Base-by-base conservation (phyloP, 2,329 filamentous ascomycete species). In the Aspergillus viridinutans region DNA sequence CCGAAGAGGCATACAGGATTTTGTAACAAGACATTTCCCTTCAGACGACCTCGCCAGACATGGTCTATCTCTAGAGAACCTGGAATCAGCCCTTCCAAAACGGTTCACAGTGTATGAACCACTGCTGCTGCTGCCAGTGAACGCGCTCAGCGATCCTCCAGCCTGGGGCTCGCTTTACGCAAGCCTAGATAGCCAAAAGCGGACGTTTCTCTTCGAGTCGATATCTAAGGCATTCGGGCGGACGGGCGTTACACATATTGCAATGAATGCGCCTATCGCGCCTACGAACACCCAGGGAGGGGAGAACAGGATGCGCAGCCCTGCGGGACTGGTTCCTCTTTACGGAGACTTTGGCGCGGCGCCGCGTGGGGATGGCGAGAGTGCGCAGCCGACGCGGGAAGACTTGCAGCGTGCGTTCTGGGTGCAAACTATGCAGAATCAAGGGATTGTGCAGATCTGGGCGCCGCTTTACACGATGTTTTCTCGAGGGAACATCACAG, bases 381-480 rank as follows among this genome's bases (percentile, higher is more conserved):
- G 57, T 20, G 51, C 53, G n/a, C 65, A 68, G 9, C 74, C 78
- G 1, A 70, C 70, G 0, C 54, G 66, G 1, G 52, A 66, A 1
- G 88, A 93, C 67, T 89, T 95, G 57, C 70, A 78, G 0, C 57
- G 71, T 1, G 87, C 91, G 0, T 84, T 96, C 60, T 97, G 93
- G 93, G 89, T 89, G 0, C 83, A 81, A 12, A 87, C 88, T 4
- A 84, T 81, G 53, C 92, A 96, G 70, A 90, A 91, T 67, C 81
- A 84, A 57, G 89, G 88, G 2, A 89, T 97, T 57, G 75, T 78
- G 38, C 93, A 97, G 76, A 87, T 83, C 1, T 97, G 92, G 92
- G 89, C 92, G 1, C 93, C 93, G 14, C 76, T 87, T 0, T 92
- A 91, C 80, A 96, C 92, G 26, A 97, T 97, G 92, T 97, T 97